phyloP scores from a whole-genome alignment of 78 protist genomes.

The Cavenderia fasciculata region DNA sequence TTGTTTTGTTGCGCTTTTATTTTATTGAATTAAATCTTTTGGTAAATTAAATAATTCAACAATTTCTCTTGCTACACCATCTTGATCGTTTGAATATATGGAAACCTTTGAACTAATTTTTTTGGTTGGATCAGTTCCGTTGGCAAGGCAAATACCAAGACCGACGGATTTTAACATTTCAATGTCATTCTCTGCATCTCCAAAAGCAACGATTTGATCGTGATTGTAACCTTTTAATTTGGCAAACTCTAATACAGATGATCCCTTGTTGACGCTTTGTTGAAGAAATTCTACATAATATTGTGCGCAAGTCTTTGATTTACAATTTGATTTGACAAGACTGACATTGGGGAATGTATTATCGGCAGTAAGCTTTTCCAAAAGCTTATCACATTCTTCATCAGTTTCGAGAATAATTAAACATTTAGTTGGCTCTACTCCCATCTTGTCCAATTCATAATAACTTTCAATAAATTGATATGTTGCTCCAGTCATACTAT shows the following conservation, averaged over 20 bases:
- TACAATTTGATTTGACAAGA: slow-evolving; percentile 55
- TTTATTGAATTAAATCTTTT: slow-evolving; percentile 42
- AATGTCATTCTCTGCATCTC: slow-evolving; percentile 71
- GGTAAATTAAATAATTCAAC: slow-evolving; percentile 60
- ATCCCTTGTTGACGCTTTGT: slow-evolving; percentile 53
- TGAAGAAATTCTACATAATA: slow-evolving; percentile 44
- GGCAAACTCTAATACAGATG: slow-evolving; percentile 9
- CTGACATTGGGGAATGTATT: slow-evolving; percentile 13
- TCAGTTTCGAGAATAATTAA: slow-evolving; percentile 42
- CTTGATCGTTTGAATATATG: slow-evolving; percentile 49
- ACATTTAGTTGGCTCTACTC: slow-evolving; percentile 26
- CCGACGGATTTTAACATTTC: slow-evolving; percentile 54
- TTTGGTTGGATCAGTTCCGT: slow-evolving; percentile 45
- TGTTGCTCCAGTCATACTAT: slow-evolving; percentile 47
- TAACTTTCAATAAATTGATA: slow-evolving; percentile 17
- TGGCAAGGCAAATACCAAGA: slow-evolving; percentile 54
- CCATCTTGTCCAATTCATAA: neutral
- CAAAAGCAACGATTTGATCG: slow-evolving; percentile 39
- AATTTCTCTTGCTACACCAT: slow-evolving; percentile 74
- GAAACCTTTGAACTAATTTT: neutral
- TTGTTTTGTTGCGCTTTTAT: neutral
- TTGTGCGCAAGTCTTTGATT: slow-evolving; percentile 30
- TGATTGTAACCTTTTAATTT: neutral
- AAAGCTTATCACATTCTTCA: slow-evolving; percentile 14
- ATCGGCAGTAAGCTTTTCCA: slow-evolving; percentile 19